phyloP scores from a whole-genome alignment of 2,329 filamentous ascomycete species.

The Colletotrichum endophyticum region DNA sequence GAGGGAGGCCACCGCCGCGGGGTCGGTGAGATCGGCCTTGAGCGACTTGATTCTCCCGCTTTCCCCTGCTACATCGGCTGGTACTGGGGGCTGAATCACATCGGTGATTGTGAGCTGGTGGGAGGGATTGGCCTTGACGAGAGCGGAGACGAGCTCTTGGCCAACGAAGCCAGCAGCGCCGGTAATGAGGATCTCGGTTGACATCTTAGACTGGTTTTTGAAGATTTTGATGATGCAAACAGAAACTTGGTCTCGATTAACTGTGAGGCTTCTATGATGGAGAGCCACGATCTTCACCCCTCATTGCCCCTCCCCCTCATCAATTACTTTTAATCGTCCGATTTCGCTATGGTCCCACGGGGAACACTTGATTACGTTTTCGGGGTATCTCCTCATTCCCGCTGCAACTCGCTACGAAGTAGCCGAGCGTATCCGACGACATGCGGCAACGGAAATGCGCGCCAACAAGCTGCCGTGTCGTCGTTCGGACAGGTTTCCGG shows the following conservation, averaged over 20 bases:
- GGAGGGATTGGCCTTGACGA: slow-evolving; percentile 46
- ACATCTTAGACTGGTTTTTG: neutral
- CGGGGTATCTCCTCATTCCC: neutral
- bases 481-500: neutral
- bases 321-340: neutral
- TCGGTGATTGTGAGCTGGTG: slow-evolving; percentile 61
- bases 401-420: neutral
- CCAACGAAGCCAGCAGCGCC: slow-evolving; percentile 70
- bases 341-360: neutral
- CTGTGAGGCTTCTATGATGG: neutral
- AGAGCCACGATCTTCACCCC: neutral
- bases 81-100: slow-evolving; percentile 56
- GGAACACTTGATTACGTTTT: neutral
- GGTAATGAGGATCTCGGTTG: slow-evolving; percentile 62
- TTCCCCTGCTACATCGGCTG: slow-evolving; percentile 37
- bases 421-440: neutral
- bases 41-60: slow-evolving; percentile 26
- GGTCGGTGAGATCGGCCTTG: slow-evolving; percentile 37
- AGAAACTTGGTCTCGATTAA: neutral
- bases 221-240: neutral
- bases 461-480: neutral
- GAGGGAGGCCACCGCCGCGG: slow-evolving; percentile 30
- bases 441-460: neutral
- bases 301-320: neutral
- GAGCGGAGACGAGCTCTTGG: slow-evolving; percentile 61